Conservation (phyloP, 441 rosid species). For the Mallotus japonicus region DNA sequence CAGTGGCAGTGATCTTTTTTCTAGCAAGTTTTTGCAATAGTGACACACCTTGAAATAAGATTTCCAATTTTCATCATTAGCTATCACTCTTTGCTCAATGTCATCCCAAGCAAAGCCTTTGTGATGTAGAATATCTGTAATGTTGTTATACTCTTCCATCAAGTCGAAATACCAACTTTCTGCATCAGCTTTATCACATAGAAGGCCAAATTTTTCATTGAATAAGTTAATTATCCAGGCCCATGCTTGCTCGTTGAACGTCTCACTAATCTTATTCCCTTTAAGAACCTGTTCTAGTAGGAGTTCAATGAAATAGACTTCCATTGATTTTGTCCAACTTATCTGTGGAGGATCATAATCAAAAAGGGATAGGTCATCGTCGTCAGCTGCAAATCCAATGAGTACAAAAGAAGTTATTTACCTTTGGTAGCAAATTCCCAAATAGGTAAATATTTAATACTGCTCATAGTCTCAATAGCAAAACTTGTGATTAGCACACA, state of each 20-base stretch:
- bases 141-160: conserved; percentile 42
- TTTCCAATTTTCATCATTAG: conserved; percentile 40
- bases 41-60: conserved; percentile 42
- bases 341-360: conserved; percentile 25
- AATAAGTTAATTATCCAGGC: conserved; percentile 33
- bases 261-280: conserved; percentile 35
- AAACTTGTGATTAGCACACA: neutral
- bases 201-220: conserved; percentile 39
- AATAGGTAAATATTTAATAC: neutral
- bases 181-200: conserved; percentile 29
- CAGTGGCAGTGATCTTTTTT: neutral
- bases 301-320: conserved; percentile 37
- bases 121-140: conserved; percentile 35
- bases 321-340: conserved; percentile 51
- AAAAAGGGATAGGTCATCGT: conserved; percentile 28
- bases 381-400: conserved; percentile 35
- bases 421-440: neutral
- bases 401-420: conserved; percentile 7
- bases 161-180: conserved; percentile 41
- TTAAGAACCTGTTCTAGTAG: conserved; percentile 35
- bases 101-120: conserved; percentile 47
- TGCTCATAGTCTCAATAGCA: neutral
- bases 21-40: conserved; percentile 7
- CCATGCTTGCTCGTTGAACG: conserved; percentile 43
- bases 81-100: conserved; percentile 29